Base-by-base conservation (phyloP, 805 yeast species). In the Clavispora vitiphila region DNA sequence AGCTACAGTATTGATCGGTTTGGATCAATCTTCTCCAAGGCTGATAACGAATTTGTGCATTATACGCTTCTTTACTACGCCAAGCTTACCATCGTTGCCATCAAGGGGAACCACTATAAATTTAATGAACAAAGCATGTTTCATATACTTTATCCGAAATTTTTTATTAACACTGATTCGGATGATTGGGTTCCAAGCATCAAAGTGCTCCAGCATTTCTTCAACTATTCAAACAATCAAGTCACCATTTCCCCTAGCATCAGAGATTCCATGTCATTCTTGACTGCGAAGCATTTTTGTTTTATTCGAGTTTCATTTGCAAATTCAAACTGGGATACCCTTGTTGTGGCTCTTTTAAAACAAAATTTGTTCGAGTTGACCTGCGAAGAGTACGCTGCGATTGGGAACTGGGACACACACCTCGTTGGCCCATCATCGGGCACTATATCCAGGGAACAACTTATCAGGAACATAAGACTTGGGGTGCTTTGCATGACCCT, bases 111-210 rank as follows among this genome's bases (percentile, higher is more conserved):
- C 5, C 49, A 58, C 27, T 67, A 66, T 50, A 45, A 53, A 19
- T 58, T 68, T 40, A 61, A 57, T 35, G 74, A 68, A 40, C 75
- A 69, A 43, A 69, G 67, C 41, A 61, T 67, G 61, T 54, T 69
- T 32, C 74, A 70, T 41, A 69, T 70, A 23, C 53, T 69, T 14
- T 70, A 70, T 47, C 75, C 75, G 11, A 67, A 67, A 38, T 67
- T 66, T 50, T 69, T 63, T 38, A 72, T 72, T 32, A 68, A 69
- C 37, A 56, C 64, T 20, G 72, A 67, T 39, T 60, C 67, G 0
- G 72, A 67, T 43, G 69, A 67, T 38, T 70, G 73, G 72, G 34
- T 46, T 10, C 69, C 68, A 0, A 47, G 53, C 23, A 47, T 46
- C 10, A 45, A 54, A 22, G 44, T 55, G 8, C 21, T 55, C 9